phyloP scores from a whole-genome alignment of 202 grass and related monocot species.

The Schoenoplectus tabernaemontani region DNA sequence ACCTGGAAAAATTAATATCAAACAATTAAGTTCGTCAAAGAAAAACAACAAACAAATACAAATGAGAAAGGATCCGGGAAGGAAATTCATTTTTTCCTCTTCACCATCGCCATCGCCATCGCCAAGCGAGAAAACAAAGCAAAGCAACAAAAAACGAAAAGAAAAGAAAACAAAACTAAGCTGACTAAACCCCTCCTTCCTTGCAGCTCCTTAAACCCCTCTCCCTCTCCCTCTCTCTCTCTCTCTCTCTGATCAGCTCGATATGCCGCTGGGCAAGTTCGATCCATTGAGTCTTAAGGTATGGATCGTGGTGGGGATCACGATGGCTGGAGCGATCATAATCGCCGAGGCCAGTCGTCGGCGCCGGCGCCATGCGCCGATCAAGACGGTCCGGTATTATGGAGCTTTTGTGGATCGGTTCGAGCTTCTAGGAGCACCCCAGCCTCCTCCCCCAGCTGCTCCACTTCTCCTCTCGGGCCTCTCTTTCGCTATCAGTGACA shows the following conservation, averaged over 20 bases:
- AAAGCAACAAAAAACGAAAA: neutral
- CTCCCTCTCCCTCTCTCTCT: neutral
- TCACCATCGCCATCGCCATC: neutral
- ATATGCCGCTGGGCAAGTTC: conserved; percentile 6
- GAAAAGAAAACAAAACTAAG: neutral
- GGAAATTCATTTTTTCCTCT: neutral
- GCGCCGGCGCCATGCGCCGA: conserved; percentile 27
- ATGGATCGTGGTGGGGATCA: conserved; percentile 73
- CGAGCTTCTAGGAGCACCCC: conserved; percentile 46
- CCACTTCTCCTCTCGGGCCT: conserved; percentile 46
- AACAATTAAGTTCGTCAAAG: neutral
- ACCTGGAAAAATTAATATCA: neutral
- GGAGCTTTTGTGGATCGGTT: conserved; percentile 68
- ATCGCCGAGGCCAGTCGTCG: conserved; percentile 61
- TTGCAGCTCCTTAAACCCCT: conserved; percentile 47
- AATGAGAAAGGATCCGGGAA: neutral
- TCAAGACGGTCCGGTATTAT: conserved; percentile 9
- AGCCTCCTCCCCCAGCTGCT: conserved; percentile 65
- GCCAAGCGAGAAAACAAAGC: neutral
- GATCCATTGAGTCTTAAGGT: conserved; percentile 20
- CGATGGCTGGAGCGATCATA: conserved; percentile 69
- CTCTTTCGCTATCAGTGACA: conserved; percentile 88
- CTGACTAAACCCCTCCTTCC: neutral
- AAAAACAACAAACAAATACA: neutral
- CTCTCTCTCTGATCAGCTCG: conserved; percentile 1